These are phyloP conservation scores for Cryptococcus floricola DNA, from an alignment of 1,284 basidiomycete species.

Conservation along the genomic window DNA sequence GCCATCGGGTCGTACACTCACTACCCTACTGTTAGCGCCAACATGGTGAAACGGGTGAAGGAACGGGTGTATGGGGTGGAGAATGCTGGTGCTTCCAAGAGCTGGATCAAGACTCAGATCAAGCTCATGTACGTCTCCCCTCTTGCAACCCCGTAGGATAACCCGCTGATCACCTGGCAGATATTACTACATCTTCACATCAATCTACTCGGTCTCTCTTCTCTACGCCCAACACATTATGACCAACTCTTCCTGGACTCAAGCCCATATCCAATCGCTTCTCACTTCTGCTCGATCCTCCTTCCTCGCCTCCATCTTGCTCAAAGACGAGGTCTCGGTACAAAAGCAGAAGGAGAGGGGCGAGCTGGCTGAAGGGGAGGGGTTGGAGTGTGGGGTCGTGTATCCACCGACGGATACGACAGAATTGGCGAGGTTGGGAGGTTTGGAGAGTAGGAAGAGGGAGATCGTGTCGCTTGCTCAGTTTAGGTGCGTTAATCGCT, in stretches of 20 bases:
- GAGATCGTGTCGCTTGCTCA: conserved; percentile 84
- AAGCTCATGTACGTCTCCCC: conserved; percentile 66
- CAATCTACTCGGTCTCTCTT: conserved; percentile 72
- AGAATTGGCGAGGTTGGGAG: conserved; percentile 60
- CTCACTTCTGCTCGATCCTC: conserved; percentile 47
- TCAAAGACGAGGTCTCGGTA: conserved; percentile 31
- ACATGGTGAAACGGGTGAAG: conserved; percentile 83
- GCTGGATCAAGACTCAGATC: conserved; percentile 57
- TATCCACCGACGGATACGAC: conserved; percentile 91
- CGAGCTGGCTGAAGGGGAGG: conserved; percentile 13
- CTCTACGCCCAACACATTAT: conserved; percentile 67
- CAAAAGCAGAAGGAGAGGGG: conserved; percentile 19
- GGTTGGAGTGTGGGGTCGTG: conserved; percentile 55
- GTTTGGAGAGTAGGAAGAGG: conserved; percentile 60
- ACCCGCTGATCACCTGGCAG: conserved; percentile 48
- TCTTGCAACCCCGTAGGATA: too few species aligned
- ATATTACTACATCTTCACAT: conserved; percentile 87
- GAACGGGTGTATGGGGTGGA: conserved; percentile 62
- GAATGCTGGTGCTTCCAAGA: conserved; percentile 65
- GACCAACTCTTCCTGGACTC: conserved; percentile 96
- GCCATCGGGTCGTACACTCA: conserved; percentile 90
- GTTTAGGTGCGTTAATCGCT: conserved; percentile 61
- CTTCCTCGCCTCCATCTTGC: conserved; percentile 27
- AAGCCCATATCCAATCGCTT: conserved; percentile 72
- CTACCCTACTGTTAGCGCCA: conserved; percentile 91